Evolutionary conservation across 176 grass and related monocot species (phyloP).

Genomic region (Themeda triandra): DNA sequence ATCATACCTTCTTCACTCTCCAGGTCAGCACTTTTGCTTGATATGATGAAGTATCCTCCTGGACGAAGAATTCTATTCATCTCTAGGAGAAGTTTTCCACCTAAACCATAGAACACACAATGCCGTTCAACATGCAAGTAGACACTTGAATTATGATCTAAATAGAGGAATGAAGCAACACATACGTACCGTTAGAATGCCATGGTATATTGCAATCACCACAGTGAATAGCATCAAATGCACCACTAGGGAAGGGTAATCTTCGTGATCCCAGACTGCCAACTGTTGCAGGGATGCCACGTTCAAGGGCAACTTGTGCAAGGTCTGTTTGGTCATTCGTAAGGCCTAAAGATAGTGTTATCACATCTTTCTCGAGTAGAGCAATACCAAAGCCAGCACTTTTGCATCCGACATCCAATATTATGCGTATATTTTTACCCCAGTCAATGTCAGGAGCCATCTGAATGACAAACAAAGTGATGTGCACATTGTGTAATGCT

Average conservation of each 20-base stretch:
- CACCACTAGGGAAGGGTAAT: constrained; percentile 88
- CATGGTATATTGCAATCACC: constrained; percentile 90
- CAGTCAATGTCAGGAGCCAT: constrained; percentile 96
- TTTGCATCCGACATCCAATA: constrained; percentile 80
- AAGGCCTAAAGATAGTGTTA: constrained; percentile 73
- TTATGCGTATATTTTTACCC: constrained; percentile 88
- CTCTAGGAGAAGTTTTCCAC: constrained; percentile 86
- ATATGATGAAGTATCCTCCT: constrained; percentile 93
- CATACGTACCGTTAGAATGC: constrained; percentile 80
- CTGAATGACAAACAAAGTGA: constrained; percentile 53
- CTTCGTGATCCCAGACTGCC: constrained; percentile 71
- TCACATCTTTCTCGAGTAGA: constrained; percentile 69
- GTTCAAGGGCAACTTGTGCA: constrained; percentile 82
- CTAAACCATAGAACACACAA: constrained; percentile 43
- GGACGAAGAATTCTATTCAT: constrained; percentile 95
- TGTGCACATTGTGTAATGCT: constrained; percentile 15
- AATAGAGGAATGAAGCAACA: constrained; percentile 19
- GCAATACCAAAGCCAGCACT: constrained; percentile 66
- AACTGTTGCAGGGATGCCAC: constrained; percentile 80
- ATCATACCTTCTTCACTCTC: constrained; percentile 89
- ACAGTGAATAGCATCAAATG: constrained; percentile 95
- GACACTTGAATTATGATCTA: background rate
- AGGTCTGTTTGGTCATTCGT: constrained; percentile 76
- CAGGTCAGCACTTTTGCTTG: constrained; percentile 78
- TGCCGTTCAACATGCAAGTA: constrained; percentile 3